A percentile compares a stretch with the other conserved stretches of the same genome.
These are phyloP conservation scores for Amylostereum chailletii DNA, from an alignment of 1,284 basidiomycete species.

Conservation along the genomic window DNA sequence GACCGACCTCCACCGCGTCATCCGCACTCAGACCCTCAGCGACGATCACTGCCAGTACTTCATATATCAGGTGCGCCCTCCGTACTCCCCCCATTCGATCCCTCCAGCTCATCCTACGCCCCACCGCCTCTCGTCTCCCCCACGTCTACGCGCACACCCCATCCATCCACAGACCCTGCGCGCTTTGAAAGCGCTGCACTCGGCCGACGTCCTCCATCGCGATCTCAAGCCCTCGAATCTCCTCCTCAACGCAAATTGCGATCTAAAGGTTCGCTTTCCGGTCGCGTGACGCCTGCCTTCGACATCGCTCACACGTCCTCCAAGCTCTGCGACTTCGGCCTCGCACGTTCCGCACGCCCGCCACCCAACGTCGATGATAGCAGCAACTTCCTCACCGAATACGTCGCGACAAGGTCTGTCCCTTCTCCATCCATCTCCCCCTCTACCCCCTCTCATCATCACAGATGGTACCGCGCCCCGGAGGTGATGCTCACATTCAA, in stretches of 20 bases:
- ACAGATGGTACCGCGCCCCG: constrained; percentile 88
- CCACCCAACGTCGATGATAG: constrained; percentile 78
- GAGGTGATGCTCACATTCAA: constrained; percentile 96
- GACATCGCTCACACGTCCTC: constrained; percentile 2
- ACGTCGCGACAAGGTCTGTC: constrained; percentile 73
- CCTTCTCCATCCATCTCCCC: not conserved
- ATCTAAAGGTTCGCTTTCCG: constrained; percentile 63
- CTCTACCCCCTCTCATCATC: not conserved
- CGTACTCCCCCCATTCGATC: not conserved
- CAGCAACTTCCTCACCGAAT: constrained; percentile 92
- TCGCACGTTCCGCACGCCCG: constrained; percentile 77
- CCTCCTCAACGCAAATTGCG: constrained; percentile 89
- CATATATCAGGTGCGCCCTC: constrained; percentile 69
- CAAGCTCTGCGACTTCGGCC: constrained; percentile 87
- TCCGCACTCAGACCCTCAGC: constrained; percentile 75
- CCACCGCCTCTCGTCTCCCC: constrained; percentile 1
- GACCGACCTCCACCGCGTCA: constrained; percentile 83
- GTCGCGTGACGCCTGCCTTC: constrained; percentile 2
- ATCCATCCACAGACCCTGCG: constrained; percentile 60
- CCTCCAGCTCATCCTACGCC: not conserved
- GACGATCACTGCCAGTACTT: constrained; percentile 95
- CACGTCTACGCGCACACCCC: not conserved
- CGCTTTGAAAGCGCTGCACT: constrained; percentile 88
- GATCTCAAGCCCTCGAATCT: constrained; percentile 93
- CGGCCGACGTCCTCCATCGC: constrained; percentile 80